Conservation (phyloP, 768 basidiomycete species). For the Fibroporia radiculosa region DNA sequence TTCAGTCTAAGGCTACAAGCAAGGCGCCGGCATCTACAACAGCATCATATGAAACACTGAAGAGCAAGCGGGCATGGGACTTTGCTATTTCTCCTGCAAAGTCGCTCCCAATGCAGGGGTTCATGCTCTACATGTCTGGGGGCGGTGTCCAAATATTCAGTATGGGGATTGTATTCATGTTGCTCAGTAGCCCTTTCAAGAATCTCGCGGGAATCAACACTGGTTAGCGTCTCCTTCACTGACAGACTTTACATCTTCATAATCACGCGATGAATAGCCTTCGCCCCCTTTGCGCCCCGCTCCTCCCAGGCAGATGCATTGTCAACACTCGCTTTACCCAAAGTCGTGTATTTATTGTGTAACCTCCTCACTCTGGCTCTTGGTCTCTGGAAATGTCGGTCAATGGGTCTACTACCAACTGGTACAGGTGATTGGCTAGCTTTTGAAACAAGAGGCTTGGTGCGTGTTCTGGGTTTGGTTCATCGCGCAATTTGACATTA, state of each 20-base stretch:
- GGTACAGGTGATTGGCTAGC: conserved; percentile 94
- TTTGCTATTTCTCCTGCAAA: conserved; percentile 81
- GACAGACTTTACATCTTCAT: not conserved
- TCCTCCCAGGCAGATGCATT: conserved; percentile 35
- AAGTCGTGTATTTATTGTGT: conserved; percentile 61
- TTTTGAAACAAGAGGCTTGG: conserved; percentile 70
- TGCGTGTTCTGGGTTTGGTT: no score
- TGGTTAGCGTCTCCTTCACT: conserved; percentile 37
- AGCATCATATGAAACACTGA: conserved; percentile 55
- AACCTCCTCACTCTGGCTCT: conserved; percentile 74
- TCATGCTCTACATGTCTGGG: conserved; percentile 99
- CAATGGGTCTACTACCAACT: conserved; percentile 86
- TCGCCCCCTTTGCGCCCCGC: conserved; percentile 66
- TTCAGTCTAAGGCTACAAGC: conserved; percentile 35
- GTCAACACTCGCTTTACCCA: conserved; percentile 58
- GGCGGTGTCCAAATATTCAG: conserved; percentile 95
- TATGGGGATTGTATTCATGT: conserved; percentile 93
- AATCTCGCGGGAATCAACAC: conserved; percentile 73
- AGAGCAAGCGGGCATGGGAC: conserved; percentile 81
- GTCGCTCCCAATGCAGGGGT: conserved; percentile 90
- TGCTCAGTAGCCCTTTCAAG: conserved; percentile 80
- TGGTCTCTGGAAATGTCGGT: conserved; percentile 88
- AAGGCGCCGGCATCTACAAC: conserved; percentile 31
- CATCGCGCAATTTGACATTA: no score
- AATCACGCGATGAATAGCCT: conserved; percentile 35